These are phyloP conservation scores for Macroventuria anomochaeta DNA, from an alignment of 2,329 filamentous ascomycete species.

Conservation along the genomic window DNA sequence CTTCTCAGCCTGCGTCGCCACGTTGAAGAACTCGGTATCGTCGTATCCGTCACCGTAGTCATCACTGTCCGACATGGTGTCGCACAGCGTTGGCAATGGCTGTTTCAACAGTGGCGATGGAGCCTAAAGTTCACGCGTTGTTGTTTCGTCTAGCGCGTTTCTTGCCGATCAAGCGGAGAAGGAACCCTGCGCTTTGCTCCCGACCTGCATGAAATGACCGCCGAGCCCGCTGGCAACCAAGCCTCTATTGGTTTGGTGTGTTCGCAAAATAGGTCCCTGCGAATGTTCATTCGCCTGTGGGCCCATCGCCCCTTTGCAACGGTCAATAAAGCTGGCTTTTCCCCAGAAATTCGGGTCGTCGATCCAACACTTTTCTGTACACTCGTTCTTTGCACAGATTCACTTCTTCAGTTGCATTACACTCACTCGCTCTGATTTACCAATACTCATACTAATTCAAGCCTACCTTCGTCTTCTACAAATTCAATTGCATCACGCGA, in stretches of 20 bases:
- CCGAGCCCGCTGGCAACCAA: slow-evolving; percentile 5
- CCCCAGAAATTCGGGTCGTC: slow-evolving; percentile 6
- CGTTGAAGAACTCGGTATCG: slow-evolving; percentile 70
- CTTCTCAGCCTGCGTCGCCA: slow-evolving; percentile 60
- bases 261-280: slow-evolving; percentile 8
- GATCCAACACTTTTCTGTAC: slow-evolving; percentile 14
- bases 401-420: slow-evolving; percentile 10
- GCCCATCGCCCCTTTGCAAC: slow-evolving; percentile 11
- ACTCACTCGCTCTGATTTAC: slow-evolving; percentile 14
- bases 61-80: slow-evolving; percentile 51
- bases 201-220: slow-evolving; percentile 13
- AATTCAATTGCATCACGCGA: slow-evolving; percentile 10
- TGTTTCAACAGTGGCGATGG: slow-evolving; percentile 25
- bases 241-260: background rate
- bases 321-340: slow-evolving; percentile 12
- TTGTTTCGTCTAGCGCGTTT: slow-evolving; percentile 31
- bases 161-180: slow-evolving; percentile 26
- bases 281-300: slow-evolving; percentile 3
- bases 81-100: slow-evolving; percentile 17
- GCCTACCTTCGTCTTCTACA: background rate
- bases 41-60: slow-evolving; percentile 69
- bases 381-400: slow-evolving; percentile 16
- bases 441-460: slow-evolving; percentile 9
- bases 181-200: slow-evolving; percentile 24
- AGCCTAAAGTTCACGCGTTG: slow-evolving; percentile 33